A percentile compares a stretch with the other conserved stretches of the same genome.
phyloP scores from a whole-genome alignment of 768 basidiomycete species.

The Termitomyces sp. region DNA sequence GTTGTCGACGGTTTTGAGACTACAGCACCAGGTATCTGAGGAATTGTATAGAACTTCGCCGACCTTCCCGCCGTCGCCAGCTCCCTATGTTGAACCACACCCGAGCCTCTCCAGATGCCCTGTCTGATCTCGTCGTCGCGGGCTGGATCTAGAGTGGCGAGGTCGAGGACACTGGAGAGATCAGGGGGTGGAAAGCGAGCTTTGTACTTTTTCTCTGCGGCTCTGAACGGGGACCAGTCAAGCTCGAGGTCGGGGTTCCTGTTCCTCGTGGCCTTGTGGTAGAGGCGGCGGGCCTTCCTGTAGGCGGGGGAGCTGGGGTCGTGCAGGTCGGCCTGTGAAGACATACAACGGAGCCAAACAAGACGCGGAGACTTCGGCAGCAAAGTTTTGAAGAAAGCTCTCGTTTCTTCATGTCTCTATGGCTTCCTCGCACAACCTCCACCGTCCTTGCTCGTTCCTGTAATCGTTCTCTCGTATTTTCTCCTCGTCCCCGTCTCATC shows the following conservation, averaged over 20 bases:
- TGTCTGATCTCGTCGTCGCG: slow-evolving; percentile 36
- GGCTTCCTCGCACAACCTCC: slow-evolving; percentile 57
- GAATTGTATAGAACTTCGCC: slow-evolving; percentile 40
- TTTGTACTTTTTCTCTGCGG: slow-evolving; percentile 78
- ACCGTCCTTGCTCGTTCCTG: slow-evolving; percentile 36
- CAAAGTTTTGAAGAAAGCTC: neutral
- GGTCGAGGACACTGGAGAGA: slow-evolving; percentile 63
- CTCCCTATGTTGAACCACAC: slow-evolving; percentile 28
- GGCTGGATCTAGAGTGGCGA: slow-evolving; percentile 40
- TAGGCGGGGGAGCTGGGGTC: slow-evolving; percentile 47
- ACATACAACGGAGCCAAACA: slow-evolving; percentile 33
- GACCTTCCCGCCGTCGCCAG: slow-evolving; percentile 21
- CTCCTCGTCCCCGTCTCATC: slow-evolving; percentile 1
- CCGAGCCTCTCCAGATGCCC: slow-evolving; percentile 45
- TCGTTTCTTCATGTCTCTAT: slow-evolving; percentile 60
- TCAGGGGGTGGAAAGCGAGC: slow-evolving; percentile 74
- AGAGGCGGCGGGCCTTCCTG: slow-evolving; percentile 54
- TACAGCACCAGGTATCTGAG: slow-evolving; percentile 52
- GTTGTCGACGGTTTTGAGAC: slow-evolving; percentile 2
- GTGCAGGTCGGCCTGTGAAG: slow-evolving; percentile 28
- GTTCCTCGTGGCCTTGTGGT: slow-evolving; percentile 56
- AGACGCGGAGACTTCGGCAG: slow-evolving; percentile 5
- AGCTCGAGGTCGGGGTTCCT: slow-evolving; percentile 37
- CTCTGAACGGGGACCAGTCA: slow-evolving; percentile 72
- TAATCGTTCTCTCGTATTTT: slow-evolving; percentile 25